Evolutionary conservation across 805 yeast genomes (phyloP).

Genomic region (Vanderwaltozyma polyspora): DNA sequence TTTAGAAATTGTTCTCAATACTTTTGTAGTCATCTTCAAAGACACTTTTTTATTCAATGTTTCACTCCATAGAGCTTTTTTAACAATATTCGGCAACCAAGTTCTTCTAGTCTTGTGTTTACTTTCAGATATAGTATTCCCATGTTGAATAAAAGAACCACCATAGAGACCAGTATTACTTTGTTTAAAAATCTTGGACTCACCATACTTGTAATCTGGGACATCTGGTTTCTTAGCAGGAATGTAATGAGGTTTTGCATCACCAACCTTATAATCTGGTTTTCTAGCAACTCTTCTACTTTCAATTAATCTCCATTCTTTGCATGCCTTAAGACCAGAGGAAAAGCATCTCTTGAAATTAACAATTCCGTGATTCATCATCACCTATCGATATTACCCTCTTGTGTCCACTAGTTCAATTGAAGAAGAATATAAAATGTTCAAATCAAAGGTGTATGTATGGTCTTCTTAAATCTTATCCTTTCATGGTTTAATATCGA

Average conservation of each 20-base stretch:
- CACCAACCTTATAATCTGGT: constrained; percentile 43
- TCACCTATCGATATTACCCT: background rate
- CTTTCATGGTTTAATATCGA: no score
- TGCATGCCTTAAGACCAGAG: constrained; percentile 9
- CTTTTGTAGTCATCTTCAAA: constrained; percentile 64
- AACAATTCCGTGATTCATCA: background rate
- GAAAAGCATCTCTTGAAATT: constrained; percentile 11
- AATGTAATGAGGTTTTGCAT: constrained; percentile 35
- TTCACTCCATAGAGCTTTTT: constrained; percentile 75
- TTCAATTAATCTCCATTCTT: constrained; percentile 36
- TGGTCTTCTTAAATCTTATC: no score
- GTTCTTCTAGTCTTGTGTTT: constrained; percentile 62
- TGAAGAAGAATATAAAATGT: no score
- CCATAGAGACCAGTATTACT: constrained; percentile 85
- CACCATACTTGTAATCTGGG: constrained; percentile 73
- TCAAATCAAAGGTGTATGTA: no score
- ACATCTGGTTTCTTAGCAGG: constrained; percentile 33
- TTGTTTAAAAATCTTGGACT: constrained; percentile 66
- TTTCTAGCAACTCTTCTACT: constrained; percentile 35
- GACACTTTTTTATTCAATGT: constrained; percentile 46
- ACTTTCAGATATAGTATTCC: constrained; percentile 68
- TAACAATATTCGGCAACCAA: constrained; percentile 76
- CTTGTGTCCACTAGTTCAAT: background rate
- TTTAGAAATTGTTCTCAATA: constrained; percentile 72
- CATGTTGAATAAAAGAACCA: constrained; percentile 68